Conservation (phyloP, 257 asterid genomes). For the Voacanga thouarsii region DNA sequence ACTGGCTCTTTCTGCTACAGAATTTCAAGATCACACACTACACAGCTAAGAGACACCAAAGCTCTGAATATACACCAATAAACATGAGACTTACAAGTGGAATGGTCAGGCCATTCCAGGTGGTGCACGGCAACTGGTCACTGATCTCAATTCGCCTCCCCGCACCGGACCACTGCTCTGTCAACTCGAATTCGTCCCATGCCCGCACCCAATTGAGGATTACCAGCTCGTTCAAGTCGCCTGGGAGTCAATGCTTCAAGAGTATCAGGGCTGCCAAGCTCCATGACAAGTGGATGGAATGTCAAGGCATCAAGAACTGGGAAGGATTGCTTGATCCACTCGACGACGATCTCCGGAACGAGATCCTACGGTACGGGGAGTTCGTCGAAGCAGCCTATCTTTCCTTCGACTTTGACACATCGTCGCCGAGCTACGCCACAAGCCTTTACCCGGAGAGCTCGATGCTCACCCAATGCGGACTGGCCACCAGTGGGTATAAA, state of each 20-base stretch:
- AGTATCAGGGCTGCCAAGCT: slow-evolving; percentile 19
- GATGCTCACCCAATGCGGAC: slow-evolving; percentile 41
- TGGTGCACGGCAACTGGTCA: not conserved
- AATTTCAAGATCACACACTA: not conserved
- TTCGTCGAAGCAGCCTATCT: slow-evolving; percentile 79
- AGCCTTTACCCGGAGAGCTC: slow-evolving; percentile 33
- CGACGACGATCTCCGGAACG: slow-evolving; percentile 60
- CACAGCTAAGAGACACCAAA: not conserved
- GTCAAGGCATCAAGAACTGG: slow-evolving; percentile 89
- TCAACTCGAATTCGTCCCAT: not conserved
- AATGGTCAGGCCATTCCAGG: slow-evolving; percentile 17
- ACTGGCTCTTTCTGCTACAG: not conserved
- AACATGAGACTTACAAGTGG: slow-evolving; percentile 11
- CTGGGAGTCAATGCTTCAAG: slow-evolving; percentile 10
- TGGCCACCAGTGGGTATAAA: slow-evolving; percentile 36
- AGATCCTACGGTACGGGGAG: slow-evolving; percentile 74
- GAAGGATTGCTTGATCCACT: slow-evolving; percentile 90
- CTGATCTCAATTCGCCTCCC: not conserved
- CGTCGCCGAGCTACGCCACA: slow-evolving; percentile 52
- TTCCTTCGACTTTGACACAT: slow-evolving; percentile 66
- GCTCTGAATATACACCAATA: not conserved
- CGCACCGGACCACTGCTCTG: not conserved
- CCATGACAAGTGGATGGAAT: slow-evolving; percentile 70
- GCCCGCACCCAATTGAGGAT: not conserved
- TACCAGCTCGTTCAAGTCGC: not conserved